These are phyloP conservation scores for Phytophthora brassicae DNA, from an alignment of 352 stramenopile species.

Conservation along the genomic window DNA sequence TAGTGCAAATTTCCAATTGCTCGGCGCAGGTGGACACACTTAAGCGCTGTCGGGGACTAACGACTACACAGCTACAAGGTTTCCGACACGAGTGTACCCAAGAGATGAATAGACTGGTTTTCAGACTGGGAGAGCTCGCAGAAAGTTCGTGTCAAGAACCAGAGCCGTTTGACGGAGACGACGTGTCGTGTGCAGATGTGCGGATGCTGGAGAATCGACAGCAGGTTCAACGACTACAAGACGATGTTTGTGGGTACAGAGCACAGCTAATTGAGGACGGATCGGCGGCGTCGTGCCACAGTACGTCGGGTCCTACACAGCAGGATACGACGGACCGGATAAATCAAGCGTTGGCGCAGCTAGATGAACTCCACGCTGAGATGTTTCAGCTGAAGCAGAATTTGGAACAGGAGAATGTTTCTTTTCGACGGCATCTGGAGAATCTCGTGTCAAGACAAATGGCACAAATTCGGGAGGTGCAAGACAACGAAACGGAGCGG, in stretches of 20 bases:
- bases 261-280: constrained; percentile 13
- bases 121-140: constrained; percentile 41
- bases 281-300: constrained; percentile 1
- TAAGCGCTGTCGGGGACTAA: constrained; percentile 35
- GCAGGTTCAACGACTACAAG: constrained; percentile 26
- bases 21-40: constrained; percentile 51
- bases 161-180: constrained; percentile 8
- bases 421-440: constrained; percentile 50
- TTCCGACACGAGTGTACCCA: constrained; percentile 47
- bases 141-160: constrained; percentile 16
- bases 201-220: constrained; percentile 19
- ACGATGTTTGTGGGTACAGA: constrained; percentile 29
- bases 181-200: constrained; percentile 6
- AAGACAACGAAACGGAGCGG: constrained; percentile 54
- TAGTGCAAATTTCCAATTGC: constrained; percentile 54
- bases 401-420: constrained; percentile 49
- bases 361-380: constrained; percentile 49
- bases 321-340: constrained; percentile 38
- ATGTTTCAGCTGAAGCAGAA: constrained; percentile 60
- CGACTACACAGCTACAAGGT: constrained; percentile 38
- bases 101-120: constrained; percentile 49
- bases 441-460: constrained; percentile 54
- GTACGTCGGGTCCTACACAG: not conserved
- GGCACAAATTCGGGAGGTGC: constrained; percentile 43
- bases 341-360: constrained; percentile 41